Base-by-base conservation (phyloP, 179 eudicot genomes). In the Pouteria campechiana region DNA sequence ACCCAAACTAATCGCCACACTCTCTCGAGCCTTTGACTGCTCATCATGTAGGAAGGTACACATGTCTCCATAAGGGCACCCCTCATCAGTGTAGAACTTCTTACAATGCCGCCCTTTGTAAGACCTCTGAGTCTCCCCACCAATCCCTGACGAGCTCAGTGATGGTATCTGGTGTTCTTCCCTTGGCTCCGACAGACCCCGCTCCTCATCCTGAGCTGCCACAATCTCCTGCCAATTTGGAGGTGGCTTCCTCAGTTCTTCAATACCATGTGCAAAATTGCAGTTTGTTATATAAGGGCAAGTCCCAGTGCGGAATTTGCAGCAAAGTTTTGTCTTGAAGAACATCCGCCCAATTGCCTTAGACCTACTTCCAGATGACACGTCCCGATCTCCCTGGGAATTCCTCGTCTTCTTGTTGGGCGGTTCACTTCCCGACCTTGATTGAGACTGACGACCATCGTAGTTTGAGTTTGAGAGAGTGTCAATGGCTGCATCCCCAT, bases 11-110 rank as follows among this genome's bases (percentile, higher is more conserved):
- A 90, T 90, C 0, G 95, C 95, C 21, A 86, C 95, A 50, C 98
- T 90, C 65, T 90, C 98, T 17, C 98, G 55, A 64, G 83, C 61
- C 41, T 74, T 74, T 0, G 98, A 90, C 44, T 90, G 98, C 72
- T 90, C 98, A 62, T 90, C 98, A 18, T 90, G 98, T 57, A 90
- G 81, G 36, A 86, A 90, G 9, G 98, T 78, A 56, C 98, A 90
- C 60, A 38, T 81, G 9, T 90, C 95, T 15, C 95, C 98, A 64
- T 86, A 90, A 0, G 98, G 98, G 48, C 98, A 90, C 1, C 98
- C 98, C 57, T 90, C 95, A 50, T 90, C 95, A 12, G 95, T 81
- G 40, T 74, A 90, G 39, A 90, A 90, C 73, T 82, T 90, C 67
- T 90, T 90, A 60, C 98, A 90, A 46, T 86, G 98, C 32, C 98